Evolutionary conservation across 345 rosid genomes (phyloP).

Genomic region (Garcia nutans): DNA sequence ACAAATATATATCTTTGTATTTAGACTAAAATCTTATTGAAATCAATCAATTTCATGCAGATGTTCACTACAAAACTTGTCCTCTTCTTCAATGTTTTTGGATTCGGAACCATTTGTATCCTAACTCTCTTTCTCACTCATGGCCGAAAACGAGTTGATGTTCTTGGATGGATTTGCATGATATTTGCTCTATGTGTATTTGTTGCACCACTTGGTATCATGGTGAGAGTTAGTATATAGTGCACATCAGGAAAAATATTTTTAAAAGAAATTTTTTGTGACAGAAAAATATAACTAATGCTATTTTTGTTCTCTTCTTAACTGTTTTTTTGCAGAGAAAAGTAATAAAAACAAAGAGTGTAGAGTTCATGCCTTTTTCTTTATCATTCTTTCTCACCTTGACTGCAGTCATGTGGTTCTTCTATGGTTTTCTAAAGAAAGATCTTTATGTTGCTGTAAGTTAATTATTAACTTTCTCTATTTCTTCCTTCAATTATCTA

Average conservation of each 20-base stretch:
- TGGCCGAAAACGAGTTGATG: slow-evolving; percentile 40
- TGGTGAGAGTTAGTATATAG: slow-evolving; percentile 39
- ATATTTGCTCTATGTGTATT: slow-evolving; percentile 63
- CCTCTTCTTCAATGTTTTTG: slow-evolving; percentile 49
- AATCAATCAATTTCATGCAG: slow-evolving; percentile 33
- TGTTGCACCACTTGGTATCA: slow-evolving; percentile 80
- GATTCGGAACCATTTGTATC: slow-evolving; percentile 53
- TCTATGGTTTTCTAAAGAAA: slow-evolving; percentile 40
- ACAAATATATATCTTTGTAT: too few species aligned
- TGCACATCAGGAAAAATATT: too few species aligned
- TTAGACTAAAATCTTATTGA: too few species aligned
- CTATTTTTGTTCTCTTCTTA: neutral
- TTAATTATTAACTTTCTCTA: neutral
- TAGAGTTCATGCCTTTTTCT: slow-evolving; percentile 67
- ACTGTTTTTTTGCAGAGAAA: slow-evolving; percentile 54
- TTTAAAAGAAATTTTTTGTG: too few species aligned
- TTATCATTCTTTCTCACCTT: slow-evolving; percentile 51
- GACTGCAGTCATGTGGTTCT: slow-evolving; percentile 57
- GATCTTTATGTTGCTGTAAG: slow-evolving; percentile 26
- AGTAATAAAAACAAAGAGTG: slow-evolving; percentile 72
- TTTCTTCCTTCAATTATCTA: neutral
- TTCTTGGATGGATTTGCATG: slow-evolving; percentile 86
- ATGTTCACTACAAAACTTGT: slow-evolving; percentile 45
- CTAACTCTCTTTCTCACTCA: slow-evolving; percentile 41
- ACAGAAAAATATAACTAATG: too few species aligned